A percentile compares a stretch with the other conserved stretches of the same genome.
Evolutionary conservation across 140 eudicot species (phyloP).

Genomic region (Eryngium alpinum): DNA sequence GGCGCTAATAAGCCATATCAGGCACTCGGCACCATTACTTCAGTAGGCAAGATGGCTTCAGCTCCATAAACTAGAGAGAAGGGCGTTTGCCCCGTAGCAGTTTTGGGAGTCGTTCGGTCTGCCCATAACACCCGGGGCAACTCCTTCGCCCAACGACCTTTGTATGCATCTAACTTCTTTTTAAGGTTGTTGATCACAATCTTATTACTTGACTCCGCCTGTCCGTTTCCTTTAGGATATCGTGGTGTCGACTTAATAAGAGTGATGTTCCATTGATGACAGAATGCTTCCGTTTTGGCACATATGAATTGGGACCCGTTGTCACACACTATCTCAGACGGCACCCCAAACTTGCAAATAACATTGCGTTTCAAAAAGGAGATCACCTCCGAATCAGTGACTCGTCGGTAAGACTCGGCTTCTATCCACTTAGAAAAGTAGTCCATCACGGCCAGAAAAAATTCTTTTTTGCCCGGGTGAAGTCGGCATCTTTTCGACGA

Average conservation of each 20-base stretch:
- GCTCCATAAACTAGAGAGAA: background rate
- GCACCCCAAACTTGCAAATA: background rate
- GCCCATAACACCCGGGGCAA: constrained; percentile 3
- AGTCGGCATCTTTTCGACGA: background rate
- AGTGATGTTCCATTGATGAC: background rate
- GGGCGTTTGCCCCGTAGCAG: background rate
- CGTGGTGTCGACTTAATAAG: background rate
- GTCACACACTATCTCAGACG: background rate
- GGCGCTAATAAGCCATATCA: background rate
- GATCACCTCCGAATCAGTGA: background rate
- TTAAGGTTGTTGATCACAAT: background rate
- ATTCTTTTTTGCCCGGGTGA: background rate
- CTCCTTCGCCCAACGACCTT: constrained; percentile 9
- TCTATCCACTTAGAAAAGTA: background rate
- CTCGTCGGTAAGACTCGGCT: background rate
- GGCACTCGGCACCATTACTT: background rate
- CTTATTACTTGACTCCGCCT: constrained; percentile 13
- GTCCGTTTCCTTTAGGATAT: constrained; percentile 1
- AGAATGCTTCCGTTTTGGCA: background rate
- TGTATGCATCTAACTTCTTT: background rate
- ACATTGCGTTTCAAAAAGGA: background rate
- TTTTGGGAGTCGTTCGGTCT: constrained; percentile 1
- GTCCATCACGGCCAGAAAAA: background rate
- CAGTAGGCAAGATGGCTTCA: background rate
- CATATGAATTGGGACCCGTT: background rate